Percentiles rank a stretch among this genome's conserved stretches.
phyloP scores from a whole-genome alignment of 1,139 yeast genomes.

The Blastobotrys capitulatus region DNA sequence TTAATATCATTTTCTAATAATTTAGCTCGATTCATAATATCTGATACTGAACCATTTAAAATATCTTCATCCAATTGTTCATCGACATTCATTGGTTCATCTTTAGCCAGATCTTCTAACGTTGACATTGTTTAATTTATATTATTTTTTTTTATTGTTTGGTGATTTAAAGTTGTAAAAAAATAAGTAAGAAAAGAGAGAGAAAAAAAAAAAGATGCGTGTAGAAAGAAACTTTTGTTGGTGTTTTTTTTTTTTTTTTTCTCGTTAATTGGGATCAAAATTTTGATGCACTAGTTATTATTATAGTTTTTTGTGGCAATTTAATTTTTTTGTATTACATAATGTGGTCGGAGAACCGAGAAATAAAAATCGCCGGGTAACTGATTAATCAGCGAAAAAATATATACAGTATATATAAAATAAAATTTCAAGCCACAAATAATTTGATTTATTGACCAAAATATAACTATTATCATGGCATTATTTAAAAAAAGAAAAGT shows the following conservation, averaged over 20 bases:
- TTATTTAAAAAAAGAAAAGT: conserved; percentile 34
- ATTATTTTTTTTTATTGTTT: background rate
- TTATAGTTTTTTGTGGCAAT: background rate
- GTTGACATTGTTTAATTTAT: conserved; percentile 30
- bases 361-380: no score
- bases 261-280: background rate
- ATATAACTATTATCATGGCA: background rate
- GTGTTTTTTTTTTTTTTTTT: no score
- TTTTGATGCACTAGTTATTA: background rate
- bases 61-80: conserved; percentile 76
- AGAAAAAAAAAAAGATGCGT: background rate
- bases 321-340: background rate
- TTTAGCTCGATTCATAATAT: conserved; percentile 79
- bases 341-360: background rate
- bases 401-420: no score
- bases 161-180: background rate
- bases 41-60: conserved; percentile 69
- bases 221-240: background rate
- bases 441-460: no score
- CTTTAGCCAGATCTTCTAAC: conserved; percentile 32
- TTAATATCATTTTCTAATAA: conserved; percentile 92
- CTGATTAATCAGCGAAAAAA: no score
- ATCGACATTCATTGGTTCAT: conserved; percentile 34
- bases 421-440: no score
- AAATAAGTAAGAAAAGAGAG: background rate